Percentiles rank a stretch among this genome's conserved stretches.
Conservation (phyloP, 441 rosid species). For the Mallotus japonicus region DNA sequence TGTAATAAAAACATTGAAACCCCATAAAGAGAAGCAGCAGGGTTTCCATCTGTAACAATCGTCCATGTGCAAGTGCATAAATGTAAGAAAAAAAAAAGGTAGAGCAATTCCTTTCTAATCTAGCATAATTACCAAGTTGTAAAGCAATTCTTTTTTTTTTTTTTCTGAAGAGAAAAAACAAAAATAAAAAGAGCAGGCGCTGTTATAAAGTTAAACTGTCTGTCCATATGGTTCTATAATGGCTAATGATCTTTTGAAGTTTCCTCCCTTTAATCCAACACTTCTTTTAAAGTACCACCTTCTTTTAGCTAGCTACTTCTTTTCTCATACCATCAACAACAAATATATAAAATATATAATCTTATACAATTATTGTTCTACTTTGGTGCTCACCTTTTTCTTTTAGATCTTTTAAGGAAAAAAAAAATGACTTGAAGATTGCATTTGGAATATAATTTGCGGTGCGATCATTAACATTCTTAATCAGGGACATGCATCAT, state of each 20-base stretch:
- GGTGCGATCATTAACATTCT: neutral
- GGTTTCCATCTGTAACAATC: slow-evolving; percentile 17
- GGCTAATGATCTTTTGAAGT: slow-evolving; percentile 23
- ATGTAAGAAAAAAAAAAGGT: neutral
- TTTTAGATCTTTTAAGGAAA: slow-evolving; percentile 1
- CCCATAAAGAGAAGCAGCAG: slow-evolving; percentile 11
- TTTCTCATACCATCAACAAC: too few relatives aligned
- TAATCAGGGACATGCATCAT: neutral
- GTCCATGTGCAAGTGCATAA: slow-evolving; percentile 20
- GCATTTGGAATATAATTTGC: neutral
- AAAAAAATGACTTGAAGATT: neutral
- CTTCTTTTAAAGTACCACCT: slow-evolving; percentile 31
- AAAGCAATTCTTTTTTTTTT: slow-evolving; percentile 18
- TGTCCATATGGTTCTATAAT: slow-evolving; percentile 2
- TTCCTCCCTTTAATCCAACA: slow-evolving; percentile 32
- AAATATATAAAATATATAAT: neutral
- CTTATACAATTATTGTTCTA: slow-evolving; percentile 13
- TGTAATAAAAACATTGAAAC: neutral
- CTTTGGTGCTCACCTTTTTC: neutral
- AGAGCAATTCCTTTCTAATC: neutral
- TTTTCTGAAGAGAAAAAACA: too few relatives aligned
- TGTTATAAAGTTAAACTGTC: neutral
- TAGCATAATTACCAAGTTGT: slow-evolving; percentile 16
- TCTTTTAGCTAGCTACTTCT: slow-evolving; percentile 21
- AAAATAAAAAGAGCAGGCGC: neutral